Base-by-base conservation (phyloP, 495 filamentous ascomycete genomes). In the Melanomma pulvis-pyrius region DNA sequence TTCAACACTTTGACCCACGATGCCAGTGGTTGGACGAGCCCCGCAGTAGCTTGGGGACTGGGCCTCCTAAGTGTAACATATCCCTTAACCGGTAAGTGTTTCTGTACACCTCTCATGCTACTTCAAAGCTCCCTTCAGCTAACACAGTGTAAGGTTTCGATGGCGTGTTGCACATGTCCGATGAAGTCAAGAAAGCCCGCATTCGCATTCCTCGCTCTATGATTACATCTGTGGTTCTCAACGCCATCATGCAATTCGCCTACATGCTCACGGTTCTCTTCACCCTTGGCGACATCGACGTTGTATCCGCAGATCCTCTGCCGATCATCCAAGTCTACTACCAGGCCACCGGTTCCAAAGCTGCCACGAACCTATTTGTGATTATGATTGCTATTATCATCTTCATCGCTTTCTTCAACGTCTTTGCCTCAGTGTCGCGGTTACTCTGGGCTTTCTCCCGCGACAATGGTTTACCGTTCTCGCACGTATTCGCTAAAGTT, bases 381-480 rank as follows among this genome's bases (percentile, higher is more conserved):
- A 67, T 76, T 30, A 71, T 85, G 30, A 71, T 85, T 30, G 74
- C 80, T 34, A 71, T 82, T 52, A 74, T 82, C n/a, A 76, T 78
- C 46, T 75, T 77, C 59, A 77, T 79, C 52, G 76, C 78, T 46
- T 74, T 77, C 61, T 80, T 86, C 69, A 81, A 78, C 52, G 73
- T 79, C 22, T 70, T 84, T 2, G 84, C 85, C 3, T 80, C 83
- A 5, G 79, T 81, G 15, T 84, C 82, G 1, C 78, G 86, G 22
- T 79, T 83, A 50, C 76, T 76, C 13, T 88, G 83, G 82, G 79
- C 86, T 1, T 88, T 89, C 68, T 84, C 87, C 11, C 73, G 85
- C 6, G 86, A 89, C 69, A 73, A 79, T 15, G 86, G 84, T 12
- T 74, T 88, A 0, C 87, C 87, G 2, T 85, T 83, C 67, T 82